Base-by-base conservation (phyloP, 2,329 filamentous ascomycete species). In the Emmonsia crescens region DNA sequence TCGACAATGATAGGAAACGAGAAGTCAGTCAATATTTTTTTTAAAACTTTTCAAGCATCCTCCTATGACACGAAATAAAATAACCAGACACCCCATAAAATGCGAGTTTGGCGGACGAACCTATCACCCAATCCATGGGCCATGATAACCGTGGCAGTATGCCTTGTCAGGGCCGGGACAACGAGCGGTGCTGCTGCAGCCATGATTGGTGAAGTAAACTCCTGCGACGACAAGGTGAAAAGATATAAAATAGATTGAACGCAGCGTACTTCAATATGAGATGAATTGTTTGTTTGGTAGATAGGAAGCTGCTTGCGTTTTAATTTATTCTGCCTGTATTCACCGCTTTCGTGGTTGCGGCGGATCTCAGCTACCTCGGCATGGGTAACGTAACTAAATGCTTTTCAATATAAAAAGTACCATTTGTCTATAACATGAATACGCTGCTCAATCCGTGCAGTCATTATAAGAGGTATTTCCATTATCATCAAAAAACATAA, bases 71-170 rank as follows among this genome's bases (percentile, higher is more conserved):
- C n/a, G n/a, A n/a, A n/a, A n/a, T n/a, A n/a, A n/a, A n/a, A n/a
- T n/a, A n/a, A n/a, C n/a, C n/a, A n/a, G n/a, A n/a, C n/a, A n/a
- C n/a, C n/a, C n/a, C n/a, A 40, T 36, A 3, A 24, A 36, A 38
- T 21, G 44, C 19, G 38, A 3, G 46, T 33, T 8, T 27, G 40
- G 48, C 48, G 33, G 52, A 67, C 73, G 69, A 75, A 86, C 92
- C 89, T 88, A 73, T 97, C 94, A 65, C 94, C 94, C 46, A 99
- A 80, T 16, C 94, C 94, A 74, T 99, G 94, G 59, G 89, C 83
- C 76, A 96, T 91, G 70, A 99, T 97, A 69, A 97, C 88, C 2
- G 93, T 96, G 29, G 91, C 91, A 44, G 94, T 96, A 77, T 97
- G 94, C 72, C 85, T 85, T 72, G 84, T 89, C 40, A 89, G 78